These are phyloP conservation scores for Trypanosoma scelopori DNA, from an alignment of 208 protist species.

Conservation along the genomic window DNA sequence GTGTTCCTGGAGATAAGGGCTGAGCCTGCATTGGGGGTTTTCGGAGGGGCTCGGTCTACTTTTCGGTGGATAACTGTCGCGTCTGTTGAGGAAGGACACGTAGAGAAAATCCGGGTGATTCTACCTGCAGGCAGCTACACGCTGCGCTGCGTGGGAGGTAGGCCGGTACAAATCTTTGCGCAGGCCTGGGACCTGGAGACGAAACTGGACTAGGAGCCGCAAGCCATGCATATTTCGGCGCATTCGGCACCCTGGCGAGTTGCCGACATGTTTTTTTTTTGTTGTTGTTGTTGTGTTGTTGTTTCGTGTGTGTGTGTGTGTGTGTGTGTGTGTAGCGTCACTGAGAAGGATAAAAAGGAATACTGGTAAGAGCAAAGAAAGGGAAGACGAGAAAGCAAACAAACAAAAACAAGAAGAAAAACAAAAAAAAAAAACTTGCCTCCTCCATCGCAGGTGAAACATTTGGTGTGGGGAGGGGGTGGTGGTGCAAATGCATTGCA, in stretches of 20 bases:
- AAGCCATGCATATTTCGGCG: not conserved
- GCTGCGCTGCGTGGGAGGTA: constrained; percentile 48
- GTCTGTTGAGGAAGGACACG: constrained; percentile 29
- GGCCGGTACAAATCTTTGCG: constrained; percentile 66
- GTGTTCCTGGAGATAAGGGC: constrained; percentile 18
- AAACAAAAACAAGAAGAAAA: too few species aligned
- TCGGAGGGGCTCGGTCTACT: not conserved
- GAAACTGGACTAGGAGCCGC: constrained; percentile 48
- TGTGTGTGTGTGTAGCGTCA: too few species aligned
- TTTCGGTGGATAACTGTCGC: constrained; percentile 38
- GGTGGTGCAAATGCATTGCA: too few species aligned
- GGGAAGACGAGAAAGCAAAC: not conserved
- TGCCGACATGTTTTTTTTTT: too few species aligned
- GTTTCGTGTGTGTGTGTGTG: too few species aligned
- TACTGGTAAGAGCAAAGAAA: not conserved
- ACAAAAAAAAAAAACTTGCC: not conserved
- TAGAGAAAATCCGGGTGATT: constrained; percentile 51
- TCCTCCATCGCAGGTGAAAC: too few species aligned
- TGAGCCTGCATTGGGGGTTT: constrained; percentile 5
- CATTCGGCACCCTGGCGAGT: not conserved
- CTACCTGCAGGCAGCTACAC: constrained; percentile 69
- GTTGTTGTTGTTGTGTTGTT: too few species aligned
- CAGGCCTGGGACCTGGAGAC: constrained; percentile 82
- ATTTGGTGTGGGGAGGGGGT: too few species aligned
- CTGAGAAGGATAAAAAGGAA: not conserved